Evolutionary conservation across 192 early-diverging fungal species (phyloP).

Genomic region (Gonapodya prolifera): DNA sequence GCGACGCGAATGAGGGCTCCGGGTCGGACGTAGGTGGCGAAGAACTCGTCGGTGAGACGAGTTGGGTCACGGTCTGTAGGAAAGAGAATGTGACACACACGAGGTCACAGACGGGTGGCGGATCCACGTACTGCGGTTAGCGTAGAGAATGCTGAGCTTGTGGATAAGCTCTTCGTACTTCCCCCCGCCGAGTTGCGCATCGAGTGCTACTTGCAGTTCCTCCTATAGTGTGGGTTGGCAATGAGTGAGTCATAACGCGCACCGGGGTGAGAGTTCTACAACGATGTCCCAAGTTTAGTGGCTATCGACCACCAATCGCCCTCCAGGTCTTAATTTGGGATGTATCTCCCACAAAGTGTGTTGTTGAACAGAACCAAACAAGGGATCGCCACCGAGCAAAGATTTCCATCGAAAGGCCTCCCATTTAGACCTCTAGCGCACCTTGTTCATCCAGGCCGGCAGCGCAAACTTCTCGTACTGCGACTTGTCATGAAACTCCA

Average conservation of each 20-base stretch:
- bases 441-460: constrained; percentile 1
- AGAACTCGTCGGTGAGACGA: constrained; percentile 1
- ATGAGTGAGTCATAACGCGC: too few species aligned
- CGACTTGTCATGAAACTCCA: background rate
- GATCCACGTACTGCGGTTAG: background rate
- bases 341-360: too few species aligned
- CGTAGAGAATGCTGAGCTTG: constrained; percentile 5
- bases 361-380: too few species aligned
- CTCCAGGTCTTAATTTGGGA: too few species aligned
- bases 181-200: background rate
- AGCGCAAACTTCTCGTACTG: background rate
- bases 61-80: background rate
- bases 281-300: too few species aligned
- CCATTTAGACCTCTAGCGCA: background rate
- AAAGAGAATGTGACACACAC: background rate
- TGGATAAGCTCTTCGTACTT: background rate
- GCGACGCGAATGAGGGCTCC: background rate
- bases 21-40: background rate
- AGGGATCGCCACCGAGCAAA: background rate
- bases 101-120: background rate
- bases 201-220: background rate
- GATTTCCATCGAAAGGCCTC: background rate
- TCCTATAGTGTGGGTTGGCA: too few species aligned
- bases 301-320: too few species aligned
- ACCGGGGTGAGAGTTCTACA: too few species aligned